phyloP scores from a whole-genome alignment of 2,329 filamentous ascomycete species.

The Talaromyces sp. region DNA sequence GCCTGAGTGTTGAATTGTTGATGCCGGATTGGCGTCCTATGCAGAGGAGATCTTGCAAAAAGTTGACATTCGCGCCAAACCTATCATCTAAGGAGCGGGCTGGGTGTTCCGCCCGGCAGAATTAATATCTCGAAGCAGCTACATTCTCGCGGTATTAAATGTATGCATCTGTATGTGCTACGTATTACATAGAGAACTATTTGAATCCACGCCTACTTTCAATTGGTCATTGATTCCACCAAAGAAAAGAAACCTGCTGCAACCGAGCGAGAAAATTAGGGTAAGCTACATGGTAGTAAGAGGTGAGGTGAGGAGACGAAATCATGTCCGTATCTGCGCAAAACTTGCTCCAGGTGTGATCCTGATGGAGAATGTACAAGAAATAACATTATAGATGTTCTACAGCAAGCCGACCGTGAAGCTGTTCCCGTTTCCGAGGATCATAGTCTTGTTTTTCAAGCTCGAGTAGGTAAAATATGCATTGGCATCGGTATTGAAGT shows the following conservation, averaged over 20 bases:
- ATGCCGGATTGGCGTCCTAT: conserved; percentile 4
- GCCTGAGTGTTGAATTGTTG: not conserved
- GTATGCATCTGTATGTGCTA: not conserved
- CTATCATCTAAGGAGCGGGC: not conserved
- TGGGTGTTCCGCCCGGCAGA: conserved; percentile 17
- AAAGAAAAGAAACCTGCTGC: not conserved
- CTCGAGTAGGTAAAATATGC: too few species aligned
- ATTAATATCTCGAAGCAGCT: conserved; percentile 7
- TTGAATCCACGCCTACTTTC: not conserved
- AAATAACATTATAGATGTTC: not conserved
- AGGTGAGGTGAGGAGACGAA: not conserved
- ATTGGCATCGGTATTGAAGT: too few species aligned
- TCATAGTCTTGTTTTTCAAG: not conserved
- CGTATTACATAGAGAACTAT: too few species aligned
- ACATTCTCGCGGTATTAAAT: not conserved
- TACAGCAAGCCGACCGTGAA: not conserved
- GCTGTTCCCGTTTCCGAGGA: too few species aligned
- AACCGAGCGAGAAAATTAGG: not conserved
- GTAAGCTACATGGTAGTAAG: not conserved
- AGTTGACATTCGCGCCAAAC: conserved; percentile 4
- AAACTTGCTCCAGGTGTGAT: not conserved
- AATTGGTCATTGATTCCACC: not conserved
- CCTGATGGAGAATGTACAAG: not conserved
- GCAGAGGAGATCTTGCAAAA: not conserved
- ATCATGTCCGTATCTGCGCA: not conserved